A percentile compares a stretch with the other conserved stretches of the same genome.
phyloP scores from a whole-genome alignment of 176 grass and related monocot genomes.

The Pontederia paniculata region DNA sequence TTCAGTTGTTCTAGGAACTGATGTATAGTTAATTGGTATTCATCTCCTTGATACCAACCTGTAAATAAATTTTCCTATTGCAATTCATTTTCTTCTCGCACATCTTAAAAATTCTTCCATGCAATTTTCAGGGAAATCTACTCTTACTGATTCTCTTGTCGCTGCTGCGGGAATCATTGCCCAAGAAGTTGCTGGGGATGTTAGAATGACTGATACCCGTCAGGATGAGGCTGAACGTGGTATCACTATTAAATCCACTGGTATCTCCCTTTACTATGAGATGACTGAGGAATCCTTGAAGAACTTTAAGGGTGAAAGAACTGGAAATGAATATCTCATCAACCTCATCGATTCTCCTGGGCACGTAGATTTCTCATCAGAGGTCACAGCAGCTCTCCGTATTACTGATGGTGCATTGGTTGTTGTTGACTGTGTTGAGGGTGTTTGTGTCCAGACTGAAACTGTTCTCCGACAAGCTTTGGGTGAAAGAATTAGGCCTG shows the following conservation, averaged over 20 bases:
- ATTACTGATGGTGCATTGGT: constrained; percentile 77
- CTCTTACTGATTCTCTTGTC: constrained; percentile 73
- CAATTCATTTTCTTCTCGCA: too few relatives aligned
- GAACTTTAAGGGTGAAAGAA: constrained; percentile 47
- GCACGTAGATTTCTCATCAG: constrained; percentile 64
- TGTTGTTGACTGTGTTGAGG: constrained; percentile 71
- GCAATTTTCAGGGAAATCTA: constrained; percentile 57
- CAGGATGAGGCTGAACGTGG: constrained; percentile 67
- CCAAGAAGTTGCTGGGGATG: constrained; percentile 78
- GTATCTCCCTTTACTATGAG: constrained; percentile 72
- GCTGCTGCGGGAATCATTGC: constrained; percentile 74
- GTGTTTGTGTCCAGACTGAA: constrained; percentile 71
- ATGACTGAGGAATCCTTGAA: constrained; percentile 52
- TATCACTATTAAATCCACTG: constrained; percentile 82
- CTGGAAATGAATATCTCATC: constrained; percentile 53
- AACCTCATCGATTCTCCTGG: constrained; percentile 73
- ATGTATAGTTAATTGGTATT: too few relatives aligned
- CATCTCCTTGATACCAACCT: too few relatives aligned
- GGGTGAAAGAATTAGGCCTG: constrained; percentile 75
- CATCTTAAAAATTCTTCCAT: not conserved
- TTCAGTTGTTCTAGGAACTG: too few relatives aligned
- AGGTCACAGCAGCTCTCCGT: constrained; percentile 59
- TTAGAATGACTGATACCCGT: constrained; percentile 67
- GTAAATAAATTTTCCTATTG: too few relatives aligned
- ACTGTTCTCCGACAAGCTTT: constrained; percentile 69